phyloP scores from a whole-genome alignment of 805 yeast genomes.

The Saturnispora sanitii region DNA sequence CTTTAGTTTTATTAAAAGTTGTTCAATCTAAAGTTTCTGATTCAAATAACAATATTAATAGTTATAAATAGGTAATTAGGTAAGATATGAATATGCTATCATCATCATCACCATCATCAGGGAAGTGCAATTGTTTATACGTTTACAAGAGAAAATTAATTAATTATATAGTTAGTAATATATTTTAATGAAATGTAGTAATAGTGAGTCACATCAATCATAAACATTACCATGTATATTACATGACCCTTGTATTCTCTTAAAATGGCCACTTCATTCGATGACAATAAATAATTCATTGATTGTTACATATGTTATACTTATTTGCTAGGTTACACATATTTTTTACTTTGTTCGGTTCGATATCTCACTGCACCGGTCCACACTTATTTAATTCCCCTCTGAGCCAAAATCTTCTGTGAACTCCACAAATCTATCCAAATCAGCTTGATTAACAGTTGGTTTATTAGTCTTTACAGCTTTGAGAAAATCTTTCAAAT shows the following conservation, averaged over 20 bases:
- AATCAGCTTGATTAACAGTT: slow-evolving; percentile 81
- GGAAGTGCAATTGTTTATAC: too few species aligned
- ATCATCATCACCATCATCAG: too few species aligned
- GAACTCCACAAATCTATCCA: slow-evolving; percentile 73
- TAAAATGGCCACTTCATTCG: neutral
- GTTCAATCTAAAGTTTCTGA: slow-evolving; percentile 73
- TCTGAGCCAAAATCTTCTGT: slow-evolving; percentile 96
- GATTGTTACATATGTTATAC: neutral
- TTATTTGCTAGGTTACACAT: too few species aligned
- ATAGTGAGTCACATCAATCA: too few species aligned
- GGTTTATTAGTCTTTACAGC: slow-evolving; percentile 89
- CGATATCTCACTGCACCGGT: neutral
- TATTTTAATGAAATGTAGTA: neutral
- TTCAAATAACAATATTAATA: slow-evolving; percentile 46
- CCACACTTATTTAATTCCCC: slow-evolving; percentile 52
- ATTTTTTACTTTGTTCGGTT: neutral
- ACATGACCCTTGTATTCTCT: neutral
- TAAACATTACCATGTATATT: too few species aligned
- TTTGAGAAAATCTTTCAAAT: slow-evolving; percentile 85
- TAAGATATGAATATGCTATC: too few species aligned
- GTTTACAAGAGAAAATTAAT: too few species aligned
- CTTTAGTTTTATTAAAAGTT: slow-evolving; percentile 56
- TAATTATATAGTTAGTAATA: too few species aligned
- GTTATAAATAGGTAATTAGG: slow-evolving; percentile 13
- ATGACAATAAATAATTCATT: neutral